Conservation (phyloP, 2,329 filamentous ascomycete genomes). For the Neonectria sp. region DNA sequence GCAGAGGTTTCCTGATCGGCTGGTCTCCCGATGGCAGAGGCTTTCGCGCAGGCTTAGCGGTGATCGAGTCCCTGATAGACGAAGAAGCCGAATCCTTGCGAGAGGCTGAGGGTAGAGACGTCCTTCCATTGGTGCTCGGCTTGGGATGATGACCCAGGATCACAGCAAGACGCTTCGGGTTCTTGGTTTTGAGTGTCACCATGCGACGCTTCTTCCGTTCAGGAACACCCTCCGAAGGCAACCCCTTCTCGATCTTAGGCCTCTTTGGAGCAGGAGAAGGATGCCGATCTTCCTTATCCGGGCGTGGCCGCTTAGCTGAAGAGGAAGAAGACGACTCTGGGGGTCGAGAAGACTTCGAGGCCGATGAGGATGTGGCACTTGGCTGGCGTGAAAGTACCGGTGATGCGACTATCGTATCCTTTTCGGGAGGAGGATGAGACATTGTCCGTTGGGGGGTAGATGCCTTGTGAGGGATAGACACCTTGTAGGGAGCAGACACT, state of each 20-base stretch:
- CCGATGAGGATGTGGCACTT: constrained; percentile 40
- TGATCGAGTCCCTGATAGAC: constrained; percentile 49
- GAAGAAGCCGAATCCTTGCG: constrained; percentile 46
- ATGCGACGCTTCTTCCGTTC: constrained; percentile 53
- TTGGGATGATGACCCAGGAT: constrained; percentile 51
- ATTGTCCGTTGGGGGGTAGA: constrained; percentile 42
- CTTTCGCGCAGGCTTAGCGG: constrained; percentile 55
- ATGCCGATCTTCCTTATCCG: constrained; percentile 55
- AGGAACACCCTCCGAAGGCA: constrained; percentile 37
- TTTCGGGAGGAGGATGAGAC: constrained; percentile 33
- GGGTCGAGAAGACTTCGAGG: constrained; percentile 39
- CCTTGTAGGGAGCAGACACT: background rate
- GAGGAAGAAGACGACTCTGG: constrained; percentile 39
- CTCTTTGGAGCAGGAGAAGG: constrained; percentile 55
- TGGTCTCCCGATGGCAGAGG: constrained; percentile 53
- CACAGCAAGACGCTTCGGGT: constrained; percentile 53
- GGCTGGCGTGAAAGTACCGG: constrained; percentile 42
- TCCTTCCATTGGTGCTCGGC: constrained; percentile 44
- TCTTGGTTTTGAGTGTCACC: constrained; percentile 55
- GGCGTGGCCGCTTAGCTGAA: constrained; percentile 54
- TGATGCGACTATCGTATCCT: constrained; percentile 49
- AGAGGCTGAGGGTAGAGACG: constrained; percentile 52
- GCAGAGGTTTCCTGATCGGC: constrained; percentile 51
- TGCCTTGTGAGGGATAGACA: constrained; percentile 44
- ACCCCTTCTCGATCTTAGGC: constrained; percentile 54